Percentiles rank a stretch among this genome's conserved stretches.
Evolutionary conservation across 345 rosid genomes (phyloP).

Genomic region (Angophora floribunda): DNA sequence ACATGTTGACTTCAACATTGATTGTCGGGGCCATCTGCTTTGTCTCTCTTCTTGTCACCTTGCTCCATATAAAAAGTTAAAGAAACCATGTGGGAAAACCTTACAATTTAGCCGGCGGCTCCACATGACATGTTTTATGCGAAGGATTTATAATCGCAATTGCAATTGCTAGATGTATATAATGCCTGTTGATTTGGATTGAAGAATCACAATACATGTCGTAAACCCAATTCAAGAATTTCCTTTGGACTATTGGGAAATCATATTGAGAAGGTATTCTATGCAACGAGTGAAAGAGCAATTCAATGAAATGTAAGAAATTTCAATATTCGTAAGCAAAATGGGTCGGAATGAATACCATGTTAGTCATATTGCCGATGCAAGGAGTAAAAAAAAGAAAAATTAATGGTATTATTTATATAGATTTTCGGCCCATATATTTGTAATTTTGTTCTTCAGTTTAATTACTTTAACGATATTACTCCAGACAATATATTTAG

Average conservation of each 20-base stretch:
- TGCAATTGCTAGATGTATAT: background rate
- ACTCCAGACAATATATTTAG: background rate
- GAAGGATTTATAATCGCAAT: background rate
- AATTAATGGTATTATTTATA: background rate
- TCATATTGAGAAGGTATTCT: too few relatives aligned
- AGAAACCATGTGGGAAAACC: background rate
- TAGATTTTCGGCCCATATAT: background rate
- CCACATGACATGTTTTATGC: background rate
- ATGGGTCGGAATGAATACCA: too few relatives aligned
- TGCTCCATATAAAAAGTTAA: background rate
- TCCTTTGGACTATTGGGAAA: background rate
- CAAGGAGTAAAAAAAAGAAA: background rate
- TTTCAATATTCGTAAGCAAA: background rate
- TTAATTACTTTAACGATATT: background rate
- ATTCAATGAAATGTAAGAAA: background rate
- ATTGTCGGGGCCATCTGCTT: background rate
- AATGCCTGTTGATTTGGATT: background rate
- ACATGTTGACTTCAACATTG: background rate
- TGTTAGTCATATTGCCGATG: too few relatives aligned
- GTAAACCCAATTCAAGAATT: background rate
- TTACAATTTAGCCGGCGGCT: background rate
- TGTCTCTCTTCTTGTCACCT: background rate
- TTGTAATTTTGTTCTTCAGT: background rate
- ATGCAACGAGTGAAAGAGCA: background rate
- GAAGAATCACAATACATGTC: background rate